Percentiles rank a stretch among this genome's conserved stretches.
phyloP scores from a whole-genome alignment of 768 basidiomycete genomes.

The Phanerochaete carnosa region DNA sequence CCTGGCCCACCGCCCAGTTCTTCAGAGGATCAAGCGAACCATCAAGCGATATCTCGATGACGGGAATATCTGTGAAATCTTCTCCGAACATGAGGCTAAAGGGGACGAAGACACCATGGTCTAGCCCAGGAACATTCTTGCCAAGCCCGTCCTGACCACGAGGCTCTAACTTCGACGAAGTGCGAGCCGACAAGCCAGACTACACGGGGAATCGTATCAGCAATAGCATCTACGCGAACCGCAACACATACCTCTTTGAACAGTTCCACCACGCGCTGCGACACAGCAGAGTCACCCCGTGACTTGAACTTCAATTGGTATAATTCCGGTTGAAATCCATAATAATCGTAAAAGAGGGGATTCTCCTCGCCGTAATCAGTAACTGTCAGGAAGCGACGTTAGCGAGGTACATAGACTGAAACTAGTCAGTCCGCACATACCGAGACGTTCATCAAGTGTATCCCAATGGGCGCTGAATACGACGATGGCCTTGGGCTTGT shows the following conservation, averaged over 20 bases:
- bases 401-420: neutral
- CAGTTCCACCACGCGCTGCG: constrained; percentile 57
- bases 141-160: constrained; percentile 68
- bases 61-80: constrained; percentile 55
- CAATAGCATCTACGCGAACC: neutral
- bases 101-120: constrained; percentile 81
- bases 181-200: constrained; percentile 53
- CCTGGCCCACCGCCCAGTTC: constrained; percentile 66
- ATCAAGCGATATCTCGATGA: constrained; percentile 71
- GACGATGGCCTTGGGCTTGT: constrained; percentile 73
- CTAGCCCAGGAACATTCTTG: constrained; percentile 60
- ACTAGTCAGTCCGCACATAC: constrained; percentile 27
- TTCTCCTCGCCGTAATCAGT: constrained; percentile 78
- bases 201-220: constrained; percentile 21
- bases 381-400: constrained; percentile 35
- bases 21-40: constrained; percentile 51
- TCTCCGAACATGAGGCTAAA: constrained; percentile 78
- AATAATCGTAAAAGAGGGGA: constrained; percentile 74
- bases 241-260: constrained; percentile 44
- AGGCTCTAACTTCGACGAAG: constrained; percentile 44
- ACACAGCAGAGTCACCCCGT: constrained; percentile 53
- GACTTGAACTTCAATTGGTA: constrained; percentile 70
- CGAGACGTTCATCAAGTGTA: constrained; percentile 52
- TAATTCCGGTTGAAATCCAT: constrained; percentile 55
- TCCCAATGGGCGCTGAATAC: constrained; percentile 88